These are phyloP conservation scores for Lasiodiplodia gonubiensis DNA, from an alignment of 2,329 filamentous ascomycete species.

Conservation along the genomic window DNA sequence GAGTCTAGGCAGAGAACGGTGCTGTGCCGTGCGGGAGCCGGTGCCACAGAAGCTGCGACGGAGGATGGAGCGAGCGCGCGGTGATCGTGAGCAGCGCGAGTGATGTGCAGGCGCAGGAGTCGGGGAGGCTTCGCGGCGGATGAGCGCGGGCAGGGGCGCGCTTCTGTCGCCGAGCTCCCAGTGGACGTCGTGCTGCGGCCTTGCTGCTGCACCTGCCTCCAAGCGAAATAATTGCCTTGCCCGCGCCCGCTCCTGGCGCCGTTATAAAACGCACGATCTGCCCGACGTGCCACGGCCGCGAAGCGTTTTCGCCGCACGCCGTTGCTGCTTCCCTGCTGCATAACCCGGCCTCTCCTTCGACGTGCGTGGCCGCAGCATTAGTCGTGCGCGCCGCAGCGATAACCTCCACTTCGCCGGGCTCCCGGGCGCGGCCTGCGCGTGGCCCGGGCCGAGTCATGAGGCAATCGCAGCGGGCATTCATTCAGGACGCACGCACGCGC, in stretches of 20 bases:
- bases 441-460: constrained; percentile 17
- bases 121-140: constrained; percentile 24
- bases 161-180: constrained; percentile 3
- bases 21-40: constrained; percentile 27
- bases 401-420: constrained; percentile 2
- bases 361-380: background rate
- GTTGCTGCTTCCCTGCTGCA: background rate
- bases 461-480: background rate
- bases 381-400: background rate
- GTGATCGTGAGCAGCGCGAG: constrained; percentile 23
- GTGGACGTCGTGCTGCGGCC: constrained; percentile 20
- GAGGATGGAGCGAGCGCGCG: constrained; percentile 27
- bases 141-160: constrained; percentile 21
- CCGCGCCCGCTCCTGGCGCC: constrained; percentile 5
- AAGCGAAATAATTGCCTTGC: constrained; percentile 26
- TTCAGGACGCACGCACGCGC: constrained; percentile 6
- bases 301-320: constrained; percentile 19
- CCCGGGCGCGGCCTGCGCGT: constrained; percentile 11
- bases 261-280: constrained; percentile 24
- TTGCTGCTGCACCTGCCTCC: constrained; percentile 23
- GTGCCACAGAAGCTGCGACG: constrained; percentile 32
- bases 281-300: constrained; percentile 23
- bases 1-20: constrained; percentile 29
- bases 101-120: constrained; percentile 24
- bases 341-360: background rate